Percentiles rank a stretch among this genome's conserved stretches.
Conservation (phyloP, 306 rosid genomes). For the Cucumis cinereus region DNA sequence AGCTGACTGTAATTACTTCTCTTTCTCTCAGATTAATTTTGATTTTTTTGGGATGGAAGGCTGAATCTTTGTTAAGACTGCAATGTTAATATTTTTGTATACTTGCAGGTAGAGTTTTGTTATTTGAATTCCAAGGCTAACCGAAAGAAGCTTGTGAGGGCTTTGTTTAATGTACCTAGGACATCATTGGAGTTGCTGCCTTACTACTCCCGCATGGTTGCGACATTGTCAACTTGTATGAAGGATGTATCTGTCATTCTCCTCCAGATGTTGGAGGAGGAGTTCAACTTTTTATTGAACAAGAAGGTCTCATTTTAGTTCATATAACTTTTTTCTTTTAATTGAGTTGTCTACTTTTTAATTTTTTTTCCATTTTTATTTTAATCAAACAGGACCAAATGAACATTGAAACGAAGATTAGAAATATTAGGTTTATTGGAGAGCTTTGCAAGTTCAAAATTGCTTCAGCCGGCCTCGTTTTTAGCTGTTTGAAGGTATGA, state of each 20-base stretch:
- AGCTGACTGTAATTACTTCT: constrained; percentile 63
- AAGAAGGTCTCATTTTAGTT: constrained; percentile 55
- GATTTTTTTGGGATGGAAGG: neutral
- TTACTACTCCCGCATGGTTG: constrained; percentile 93
- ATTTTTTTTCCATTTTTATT: neutral
- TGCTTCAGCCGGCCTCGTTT: constrained; percentile 79
- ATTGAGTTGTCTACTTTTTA: neutral
- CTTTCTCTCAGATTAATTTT: neutral
- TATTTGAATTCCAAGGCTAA: constrained; percentile 85
- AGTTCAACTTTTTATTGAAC: constrained; percentile 87
- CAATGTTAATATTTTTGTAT: constrained; percentile 9
- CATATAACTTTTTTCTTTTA: neutral
- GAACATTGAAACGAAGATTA: constrained; percentile 95
- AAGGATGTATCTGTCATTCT: constrained; percentile 86
- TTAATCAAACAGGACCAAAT: constrained; percentile 71
- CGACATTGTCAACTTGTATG: constrained; percentile 95
- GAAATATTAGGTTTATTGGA: constrained; percentile 95
- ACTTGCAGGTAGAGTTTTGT: constrained; percentile 85
- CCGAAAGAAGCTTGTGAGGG: constrained; percentile 90
- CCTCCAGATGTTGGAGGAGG: constrained; percentile 89
- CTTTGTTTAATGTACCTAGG: constrained; percentile 92
- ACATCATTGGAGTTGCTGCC: constrained; percentile 87
- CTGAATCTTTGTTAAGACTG: neutral
- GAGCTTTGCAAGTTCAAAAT: constrained; percentile 96
- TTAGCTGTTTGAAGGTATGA: constrained; percentile 93